Evolutionary conservation across 495 filamentous ascomycete genomes (phyloP), one percentile per base, ranked within the genome.

Genomic region (Talaromyces stipitatus): DNA sequence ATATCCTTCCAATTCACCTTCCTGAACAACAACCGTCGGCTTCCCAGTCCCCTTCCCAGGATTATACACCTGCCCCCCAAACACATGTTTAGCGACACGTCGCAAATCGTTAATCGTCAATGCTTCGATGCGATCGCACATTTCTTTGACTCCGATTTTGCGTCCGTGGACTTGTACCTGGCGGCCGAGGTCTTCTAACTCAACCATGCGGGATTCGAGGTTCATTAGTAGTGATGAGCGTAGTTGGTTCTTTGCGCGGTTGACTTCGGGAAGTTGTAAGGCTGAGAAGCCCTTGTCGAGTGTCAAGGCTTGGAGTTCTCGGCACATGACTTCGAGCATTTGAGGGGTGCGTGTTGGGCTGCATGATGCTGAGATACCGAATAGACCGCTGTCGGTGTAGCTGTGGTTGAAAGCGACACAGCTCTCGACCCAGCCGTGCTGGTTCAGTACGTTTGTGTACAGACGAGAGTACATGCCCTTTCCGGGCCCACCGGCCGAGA

Each of bases 391-490:
- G 70, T 98, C 94, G 0, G 90, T 95, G 77, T 97, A 98, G 51
- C 87, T 88, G 72, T 98, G 91, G 73, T 97, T 97, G 80, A 97
- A 96, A 27, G 92, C 85, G 38, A 96, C 82, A 68, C 92, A 96
- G 59, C 83, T 90, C 71, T 98, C 94, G 10, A 98, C 89, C 91
- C 91, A 97, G 50, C 87, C 90, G 74, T 96, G 82, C 70, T 97
- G 94, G 76, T 98, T 98, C 48, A 98, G 83, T 9, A 97, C 92
- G 70, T 97, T 95, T 57, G 91, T 97, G 77, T 96, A 98, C 27
- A 97, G 82, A 5, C 95, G 88, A 16, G 89, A 92, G 75, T 96
- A 97, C 94, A 98, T 97, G 58, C 94, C 94, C 76, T 99, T 99
- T 48, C 94, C 94, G 18, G 94, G 94, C 2, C 94, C 94, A 61